Base-by-base conservation (phyloP, 306 rosid species). In the Prosopis cineraria region DNA sequence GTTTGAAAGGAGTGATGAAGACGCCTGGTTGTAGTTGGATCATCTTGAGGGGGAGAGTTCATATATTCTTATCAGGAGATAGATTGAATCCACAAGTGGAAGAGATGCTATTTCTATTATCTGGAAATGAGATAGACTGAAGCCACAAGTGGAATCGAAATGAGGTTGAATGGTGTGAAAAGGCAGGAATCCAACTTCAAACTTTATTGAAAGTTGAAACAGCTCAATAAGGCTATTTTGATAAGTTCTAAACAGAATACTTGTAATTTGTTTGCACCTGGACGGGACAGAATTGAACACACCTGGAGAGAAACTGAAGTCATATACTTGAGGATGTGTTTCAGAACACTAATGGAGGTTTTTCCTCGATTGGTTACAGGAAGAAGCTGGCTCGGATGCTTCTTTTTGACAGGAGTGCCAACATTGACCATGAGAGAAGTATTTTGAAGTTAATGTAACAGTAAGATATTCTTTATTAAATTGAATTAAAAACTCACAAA, bases 311-410 rank as follows among this genome's bases (percentile, higher is more conserved):
- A n/a, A 50, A n/a, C 25, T 50, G 58, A 25, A 44, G 50, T 44
- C 50, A 4, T 14, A 44, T 8, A 1, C 12, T 39, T 39, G 39
- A 44, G 19, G 50, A 44, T 14, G 50, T 44, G 2, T 10, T 44
- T 14, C 6, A 13, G 55, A 19, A 19, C 6, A 48, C 25, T 48
- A 24, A 48, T 6, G 10, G 25, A n/a, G 41, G 41, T 6, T 39
- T 14, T 48, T 19, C 24, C 25, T 39, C 77, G 78, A 6, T 48
- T 48, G 10, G 27, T 20, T 50, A 52, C 84, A 91, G 97, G 84
- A 93, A 93, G 85, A 93, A 91, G 79, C 96, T 93, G 48, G 98
- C 98, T 33, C 88, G 90, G 33, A 88, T 93, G 70, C 89, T 94
- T 60, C 94, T 91, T 81, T 93, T 91, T 84, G 94, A 90, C 78